Percentiles rank a stretch among this genome's conserved stretches.
Evolutionary conservation across 768 basidiomycete genomes (phyloP).

Genomic region (Mycena amicta): DNA sequence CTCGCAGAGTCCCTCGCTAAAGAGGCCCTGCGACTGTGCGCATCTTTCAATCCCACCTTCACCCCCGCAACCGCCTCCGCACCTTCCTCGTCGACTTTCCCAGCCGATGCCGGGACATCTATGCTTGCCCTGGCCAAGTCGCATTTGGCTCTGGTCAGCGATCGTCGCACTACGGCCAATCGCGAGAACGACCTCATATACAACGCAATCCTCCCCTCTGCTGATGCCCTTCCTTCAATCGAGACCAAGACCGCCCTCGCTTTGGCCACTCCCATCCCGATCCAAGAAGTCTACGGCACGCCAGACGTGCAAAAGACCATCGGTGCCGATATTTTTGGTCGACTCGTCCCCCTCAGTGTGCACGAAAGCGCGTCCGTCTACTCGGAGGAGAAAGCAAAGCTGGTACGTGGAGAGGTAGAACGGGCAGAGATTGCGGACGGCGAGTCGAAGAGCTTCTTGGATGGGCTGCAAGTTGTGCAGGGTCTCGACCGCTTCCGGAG

Average conservation of each 20-base stretch:
- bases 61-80: constrained; percentile 40
- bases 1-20: constrained; percentile 80
- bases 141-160: constrained; percentile 75
- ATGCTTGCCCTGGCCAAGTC: constrained; percentile 84
- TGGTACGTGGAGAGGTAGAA: constrained; percentile 88
- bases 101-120: constrained; percentile 80
- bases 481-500: constrained; percentile 68
- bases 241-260: constrained; percentile 63
- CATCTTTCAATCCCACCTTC: constrained; percentile 20
- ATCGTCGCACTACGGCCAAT: constrained; percentile 72
- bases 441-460: constrained; percentile 77
- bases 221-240: constrained; percentile 76
- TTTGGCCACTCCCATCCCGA: constrained; percentile 84
- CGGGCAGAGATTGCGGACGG: constrained; percentile 81
- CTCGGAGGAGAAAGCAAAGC: constrained; percentile 97
- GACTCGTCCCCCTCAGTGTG: constrained; percentile 88
- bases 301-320: constrained; percentile 94
- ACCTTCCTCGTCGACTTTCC: constrained; percentile 76
- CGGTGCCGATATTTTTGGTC: constrained; percentile 86
- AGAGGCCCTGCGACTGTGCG: constrained; percentile 63
- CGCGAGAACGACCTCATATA: constrained; percentile 98
- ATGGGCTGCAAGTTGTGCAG: constrained; percentile 78
- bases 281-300: constrained; percentile 90
- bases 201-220: constrained; percentile 82
- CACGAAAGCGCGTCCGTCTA: constrained; percentile 97